Percentiles rank a stretch among this genome's conserved stretches.
Evolutionary conservation across 805 yeast species (phyloP).

Genomic region (Hagleromyces aurorensis): DNA sequence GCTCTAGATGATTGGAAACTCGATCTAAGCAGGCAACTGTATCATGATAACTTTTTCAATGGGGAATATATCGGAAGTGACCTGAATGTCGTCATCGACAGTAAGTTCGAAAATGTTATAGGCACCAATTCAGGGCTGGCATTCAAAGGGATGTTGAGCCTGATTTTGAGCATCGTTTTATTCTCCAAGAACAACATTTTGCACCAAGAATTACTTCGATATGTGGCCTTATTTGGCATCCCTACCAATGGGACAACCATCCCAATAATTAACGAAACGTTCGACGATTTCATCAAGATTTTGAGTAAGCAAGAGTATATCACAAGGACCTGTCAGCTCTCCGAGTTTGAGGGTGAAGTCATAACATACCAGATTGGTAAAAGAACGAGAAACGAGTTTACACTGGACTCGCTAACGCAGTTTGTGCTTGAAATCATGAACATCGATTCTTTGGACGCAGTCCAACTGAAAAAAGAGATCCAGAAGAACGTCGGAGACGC

Average conservation of each 20-base stretch:
- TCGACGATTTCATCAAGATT: conserved; percentile 18
- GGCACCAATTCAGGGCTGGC: conserved; percentile 17
- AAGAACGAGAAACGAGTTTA: conserved; percentile 24
- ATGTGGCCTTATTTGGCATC: conserved; percentile 21
- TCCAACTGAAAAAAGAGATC: conserved; percentile 15
- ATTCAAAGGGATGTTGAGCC: conserved; percentile 19
- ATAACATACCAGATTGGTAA: conserved; percentile 23
- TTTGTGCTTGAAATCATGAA: conserved; percentile 19
- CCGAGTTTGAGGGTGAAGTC: conserved; percentile 19
- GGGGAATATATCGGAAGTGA: conserved; percentile 19
- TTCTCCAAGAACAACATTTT: conserved; percentile 26
- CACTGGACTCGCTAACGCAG: conserved; percentile 12
- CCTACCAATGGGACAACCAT: conserved; percentile 22
- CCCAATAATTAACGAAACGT: conserved; percentile 18
- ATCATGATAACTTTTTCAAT: conserved; percentile 11
- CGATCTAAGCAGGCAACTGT: conserved; percentile 9
- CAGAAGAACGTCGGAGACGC: conserved; percentile 23
- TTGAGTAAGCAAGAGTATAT: conserved; percentile 23
- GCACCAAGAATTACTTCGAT: conserved; percentile 18
- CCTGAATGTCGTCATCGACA: conserved; percentile 5
- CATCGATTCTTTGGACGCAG: conserved; percentile 11
- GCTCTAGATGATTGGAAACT: conserved; percentile 14
- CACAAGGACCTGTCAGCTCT: conserved; percentile 16
- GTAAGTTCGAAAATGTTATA: conserved; percentile 13
- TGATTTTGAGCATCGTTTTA: conserved; percentile 16